Percentiles rank a stretch among this genome's conserved stretches.
Conservation (phyloP, 169 alveolate genomes). For the Plasmodium sp. region DNA sequence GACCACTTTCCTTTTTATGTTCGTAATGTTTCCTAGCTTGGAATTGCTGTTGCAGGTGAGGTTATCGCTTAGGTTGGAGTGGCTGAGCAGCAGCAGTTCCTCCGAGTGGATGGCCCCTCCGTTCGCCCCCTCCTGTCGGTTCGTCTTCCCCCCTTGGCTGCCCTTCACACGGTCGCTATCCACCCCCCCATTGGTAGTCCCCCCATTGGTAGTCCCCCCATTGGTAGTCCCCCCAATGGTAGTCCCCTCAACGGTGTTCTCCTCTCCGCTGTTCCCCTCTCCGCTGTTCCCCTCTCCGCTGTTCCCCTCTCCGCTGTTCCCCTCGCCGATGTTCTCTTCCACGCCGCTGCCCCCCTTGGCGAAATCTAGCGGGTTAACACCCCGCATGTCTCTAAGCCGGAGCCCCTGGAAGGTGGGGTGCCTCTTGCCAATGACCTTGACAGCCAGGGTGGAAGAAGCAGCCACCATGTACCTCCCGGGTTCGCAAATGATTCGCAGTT, state of each 20-base stretch:
- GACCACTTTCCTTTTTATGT: slow-evolving; percentile 62
- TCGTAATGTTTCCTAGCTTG: slow-evolving; percentile 61
- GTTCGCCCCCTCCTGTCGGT: not conserved
- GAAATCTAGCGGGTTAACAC: not conserved
- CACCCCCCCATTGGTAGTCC: not conserved
- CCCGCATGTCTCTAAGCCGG: not conserved
- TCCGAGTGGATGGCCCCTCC: not conserved
- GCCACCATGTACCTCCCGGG: slow-evolving; percentile 75
- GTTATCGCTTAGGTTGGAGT: not conserved
- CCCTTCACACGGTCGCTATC: not conserved
- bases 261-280: not conserved
- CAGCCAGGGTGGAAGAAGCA: slow-evolving; percentile 35
- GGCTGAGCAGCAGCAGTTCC: not conserved
- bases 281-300: not conserved
- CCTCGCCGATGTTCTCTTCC: not conserved
- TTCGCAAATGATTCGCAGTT: slow-evolving; percentile 44
- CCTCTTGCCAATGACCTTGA: slow-evolving; percentile 61
- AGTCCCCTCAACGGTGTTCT: not conserved
- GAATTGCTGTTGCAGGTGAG: slow-evolving; percentile 3
- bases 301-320: not conserved
- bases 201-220: not conserved
- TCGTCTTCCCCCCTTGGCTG: not conserved
- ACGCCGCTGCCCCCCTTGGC: not conserved
- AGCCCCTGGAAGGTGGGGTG: slow-evolving; percentile 34
- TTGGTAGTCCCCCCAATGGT: too few relatives aligned